These are phyloP conservation scores for Nymphaea colorata DNA, from an alignment of 164 flowering plant genomes.

Conservation along the genomic window DNA sequence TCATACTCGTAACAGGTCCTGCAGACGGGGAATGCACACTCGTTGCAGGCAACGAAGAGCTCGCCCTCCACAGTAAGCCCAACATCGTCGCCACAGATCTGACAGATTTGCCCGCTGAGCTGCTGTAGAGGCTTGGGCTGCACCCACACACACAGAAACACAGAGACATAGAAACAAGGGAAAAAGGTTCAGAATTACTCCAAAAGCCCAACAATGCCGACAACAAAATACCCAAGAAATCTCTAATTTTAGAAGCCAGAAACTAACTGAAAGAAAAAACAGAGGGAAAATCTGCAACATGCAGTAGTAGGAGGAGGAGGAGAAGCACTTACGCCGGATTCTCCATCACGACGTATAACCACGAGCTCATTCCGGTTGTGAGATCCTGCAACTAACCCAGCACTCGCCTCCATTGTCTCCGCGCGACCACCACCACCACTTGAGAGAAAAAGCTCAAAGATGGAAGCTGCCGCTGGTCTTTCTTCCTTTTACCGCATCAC, in stretches of 20 bases:
- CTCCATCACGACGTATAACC: constrained; percentile 41
- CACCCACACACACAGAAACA: constrained; percentile 1
- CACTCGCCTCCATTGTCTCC: constrained; percentile 41
- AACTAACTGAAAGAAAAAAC: neutral
- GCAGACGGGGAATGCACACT: constrained; percentile 54
- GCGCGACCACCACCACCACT: neutral
- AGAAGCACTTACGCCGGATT: constrained; percentile 25
- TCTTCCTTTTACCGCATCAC: neutral
- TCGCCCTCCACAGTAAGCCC: constrained; percentile 40
- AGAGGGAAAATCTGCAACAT: neutral
- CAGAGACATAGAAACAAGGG: neutral
- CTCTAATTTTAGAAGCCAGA: neutral
- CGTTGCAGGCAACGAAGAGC: constrained; percentile 50
- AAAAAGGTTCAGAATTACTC: neutral
- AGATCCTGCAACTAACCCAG: constrained; percentile 52
- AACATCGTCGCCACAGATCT: constrained; percentile 51
- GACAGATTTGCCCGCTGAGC: constrained; percentile 34
- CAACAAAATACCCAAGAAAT: neutral
- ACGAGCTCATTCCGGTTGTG: constrained; percentile 56
- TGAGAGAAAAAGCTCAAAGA: neutral
- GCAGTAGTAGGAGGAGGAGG: neutral
- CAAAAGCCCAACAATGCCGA: neutral
- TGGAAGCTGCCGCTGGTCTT: neutral
- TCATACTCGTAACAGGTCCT: constrained; percentile 52
- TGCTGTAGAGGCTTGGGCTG: constrained; percentile 30